phyloP scores from a whole-genome alignment of 2,329 filamentous ascomycete genomes.

The Amauroascus verrucosus region DNA sequence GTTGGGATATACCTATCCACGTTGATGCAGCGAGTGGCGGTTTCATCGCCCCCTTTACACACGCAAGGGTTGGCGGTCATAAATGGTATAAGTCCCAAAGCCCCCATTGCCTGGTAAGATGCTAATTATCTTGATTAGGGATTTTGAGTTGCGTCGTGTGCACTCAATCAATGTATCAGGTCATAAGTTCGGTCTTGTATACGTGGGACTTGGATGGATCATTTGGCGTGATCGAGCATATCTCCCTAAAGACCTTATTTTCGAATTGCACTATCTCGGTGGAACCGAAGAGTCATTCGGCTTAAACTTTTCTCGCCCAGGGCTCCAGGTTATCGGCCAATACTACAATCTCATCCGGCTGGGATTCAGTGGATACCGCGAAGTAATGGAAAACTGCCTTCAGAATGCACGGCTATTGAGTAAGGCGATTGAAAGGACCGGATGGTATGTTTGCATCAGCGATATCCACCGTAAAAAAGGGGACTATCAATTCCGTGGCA shows the following conservation, averaged over 20 bases:
- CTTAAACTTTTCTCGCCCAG: slow-evolving; percentile 62
- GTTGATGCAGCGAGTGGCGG: slow-evolving; percentile 36
- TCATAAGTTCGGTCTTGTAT: slow-evolving; percentile 47
- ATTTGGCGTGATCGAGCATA: slow-evolving; percentile 56
- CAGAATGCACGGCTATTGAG: slow-evolving; percentile 55
- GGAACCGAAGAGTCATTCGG: slow-evolving; percentile 62
- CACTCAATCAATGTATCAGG: slow-evolving; percentile 50
- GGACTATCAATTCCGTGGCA: slow-evolving; percentile 33
- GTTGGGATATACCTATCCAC: slow-evolving; percentile 54
- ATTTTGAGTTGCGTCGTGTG: slow-evolving; percentile 29
- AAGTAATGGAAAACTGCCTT: slow-evolving; percentile 55
- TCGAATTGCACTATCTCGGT: slow-evolving; percentile 61
- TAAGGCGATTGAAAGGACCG: slow-evolving; percentile 53
- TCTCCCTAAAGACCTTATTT: slow-evolving; percentile 58
- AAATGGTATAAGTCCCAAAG: slow-evolving; percentile 42
- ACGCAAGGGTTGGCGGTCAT: slow-evolving; percentile 33
- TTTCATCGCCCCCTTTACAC: slow-evolving; percentile 36
- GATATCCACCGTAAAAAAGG: slow-evolving; percentile 54
- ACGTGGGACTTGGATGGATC: slow-evolving; percentile 58
- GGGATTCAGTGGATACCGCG: slow-evolving; percentile 54
- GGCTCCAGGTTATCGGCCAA: slow-evolving; percentile 58
- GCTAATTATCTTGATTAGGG: slow-evolving; percentile 28
- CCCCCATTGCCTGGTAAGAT: not conserved
- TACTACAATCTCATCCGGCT: slow-evolving; percentile 66
- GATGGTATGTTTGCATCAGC: slow-evolving; percentile 55